Evolutionary conservation across 2,329 filamentous ascomycete species (phyloP), one percentile per base, ranked within the genome.

Genomic region (Anisogramma anomala): DNA sequence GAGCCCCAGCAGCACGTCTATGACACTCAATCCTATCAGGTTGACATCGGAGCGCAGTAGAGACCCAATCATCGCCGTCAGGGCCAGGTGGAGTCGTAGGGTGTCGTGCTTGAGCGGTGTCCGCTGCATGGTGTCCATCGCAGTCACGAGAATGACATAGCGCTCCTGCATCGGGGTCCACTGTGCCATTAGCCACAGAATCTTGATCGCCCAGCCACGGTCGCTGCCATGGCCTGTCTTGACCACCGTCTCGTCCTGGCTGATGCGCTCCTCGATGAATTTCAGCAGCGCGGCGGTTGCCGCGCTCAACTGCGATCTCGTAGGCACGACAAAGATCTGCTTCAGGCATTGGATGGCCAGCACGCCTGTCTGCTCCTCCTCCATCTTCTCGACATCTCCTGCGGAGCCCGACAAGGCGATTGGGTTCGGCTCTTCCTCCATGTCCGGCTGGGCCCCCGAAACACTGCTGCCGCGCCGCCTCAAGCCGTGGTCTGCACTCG

Each of bases 91-190:
- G 41, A 83, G 77, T 33, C 77, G 71, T 25, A 95, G 60, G 31
- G 78, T 77, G 8, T 81, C 77, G 53, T 88, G 83, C 5, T 71
- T 71, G 26, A 88, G 69, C 1, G 79, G 76, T 33, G 74, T 77
- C 42, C 74, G 71, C 3, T 84, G 67, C 37, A 96, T 65, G 3
- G 74, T 74, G 51, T 95, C 88, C 64, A 93, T 78, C 3, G 82
- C 72, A 1, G 84, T 82, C 33, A 94, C 74, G 34, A 95, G 69
- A 42, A 96, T 91, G 28, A 89, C 77, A 63, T 94, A 96, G 40
- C 91, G 82, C 55, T 94, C 86, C 58, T 96, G 89, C 2, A 96
- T 88, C 0, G 91, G 87, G 0, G 87, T 82, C 87, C 88, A 96
- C 44, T 78, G 76, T 13, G 86, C 79, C 39, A 89, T 72, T 47